Evolutionary conservation across 768 basidiomycete species (phyloP).

Genomic region (Gymnopilus junonius): DNA sequence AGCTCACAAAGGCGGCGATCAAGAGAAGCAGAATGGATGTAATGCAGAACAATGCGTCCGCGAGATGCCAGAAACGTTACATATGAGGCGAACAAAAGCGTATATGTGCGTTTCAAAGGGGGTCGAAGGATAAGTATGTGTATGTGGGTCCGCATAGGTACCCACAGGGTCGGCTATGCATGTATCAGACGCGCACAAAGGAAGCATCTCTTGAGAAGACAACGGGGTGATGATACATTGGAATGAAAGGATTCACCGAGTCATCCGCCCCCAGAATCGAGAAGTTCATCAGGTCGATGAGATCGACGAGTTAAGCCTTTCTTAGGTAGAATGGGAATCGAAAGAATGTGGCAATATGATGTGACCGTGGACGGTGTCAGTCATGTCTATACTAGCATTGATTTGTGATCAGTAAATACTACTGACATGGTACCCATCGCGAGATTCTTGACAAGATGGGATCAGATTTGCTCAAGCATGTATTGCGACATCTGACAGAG

Average conservation of each 20-base stretch:
- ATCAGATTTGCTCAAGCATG: background rate
- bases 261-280: background rate
- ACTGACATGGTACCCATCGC: background rate
- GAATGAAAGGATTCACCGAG: background rate
- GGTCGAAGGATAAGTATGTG: background rate
- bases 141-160: background rate
- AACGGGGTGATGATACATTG: background rate
- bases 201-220: background rate
- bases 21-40: background rate
- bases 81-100: constrained; percentile 1
- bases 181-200: constrained; percentile 4
- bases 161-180: background rate
- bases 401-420: background rate
- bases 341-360: constrained; percentile 8
- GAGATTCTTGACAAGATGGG: background rate
- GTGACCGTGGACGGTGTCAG: constrained; percentile 7
- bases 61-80: background rate
- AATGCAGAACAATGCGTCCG: background rate
- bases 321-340: background rate
- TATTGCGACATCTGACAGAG: constrained; percentile 4
- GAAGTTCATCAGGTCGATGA: background rate
- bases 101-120: background rate
- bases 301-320: background rate
- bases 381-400: background rate
- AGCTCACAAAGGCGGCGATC: background rate